Percentiles rank a stretch among this genome's conserved stretches.
phyloP scores from a whole-genome alignment of 2,329 filamentous ascomycete genomes.

The Talaromyces funiculosus region DNA sequence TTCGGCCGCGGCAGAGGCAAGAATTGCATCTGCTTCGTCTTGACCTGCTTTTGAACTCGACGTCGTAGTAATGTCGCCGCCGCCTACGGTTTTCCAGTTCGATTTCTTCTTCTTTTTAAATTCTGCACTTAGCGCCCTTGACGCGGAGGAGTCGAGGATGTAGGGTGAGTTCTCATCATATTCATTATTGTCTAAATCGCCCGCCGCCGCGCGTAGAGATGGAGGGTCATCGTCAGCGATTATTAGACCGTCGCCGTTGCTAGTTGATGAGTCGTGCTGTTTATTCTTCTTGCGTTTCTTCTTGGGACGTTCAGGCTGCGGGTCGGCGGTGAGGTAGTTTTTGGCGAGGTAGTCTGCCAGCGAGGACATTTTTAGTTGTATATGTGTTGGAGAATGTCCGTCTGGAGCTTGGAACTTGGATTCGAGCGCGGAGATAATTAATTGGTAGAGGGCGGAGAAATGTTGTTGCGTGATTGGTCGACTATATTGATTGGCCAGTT shows the following conservation, averaged over 20 bases:
- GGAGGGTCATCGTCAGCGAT: constrained; percentile 40
- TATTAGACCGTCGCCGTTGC: constrained; percentile 31
- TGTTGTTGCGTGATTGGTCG: constrained; percentile 18
- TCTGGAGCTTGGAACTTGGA: background rate
- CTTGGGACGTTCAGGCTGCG: constrained; percentile 32
- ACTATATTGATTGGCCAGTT: background rate
- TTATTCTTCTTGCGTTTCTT: constrained; percentile 52
- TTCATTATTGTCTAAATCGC: constrained; percentile 25
- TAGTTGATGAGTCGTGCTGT: constrained; percentile 37
- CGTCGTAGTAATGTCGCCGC: background rate
- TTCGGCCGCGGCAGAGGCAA: constrained; percentile 66
- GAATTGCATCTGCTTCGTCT: constrained; percentile 70
- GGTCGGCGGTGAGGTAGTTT: constrained; percentile 74
- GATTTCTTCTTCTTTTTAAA: constrained; percentile 70
- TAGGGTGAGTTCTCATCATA: constrained; percentile 30
- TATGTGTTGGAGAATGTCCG: background rate
- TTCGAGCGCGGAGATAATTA: background rate
- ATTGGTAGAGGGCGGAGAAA: constrained; percentile 9
- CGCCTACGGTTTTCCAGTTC: constrained; percentile 27
- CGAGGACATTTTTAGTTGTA: constrained; percentile 45
- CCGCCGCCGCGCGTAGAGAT: constrained; percentile 27
- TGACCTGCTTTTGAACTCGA: constrained; percentile 36
- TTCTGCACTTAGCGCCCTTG: constrained; percentile 38
- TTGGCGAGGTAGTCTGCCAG: constrained; percentile 83
- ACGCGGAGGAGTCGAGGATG: constrained; percentile 21